phyloP scores from a whole-genome alignment of 352 stramenopile species.

The Globisporangium cylindrosporum region DNA sequence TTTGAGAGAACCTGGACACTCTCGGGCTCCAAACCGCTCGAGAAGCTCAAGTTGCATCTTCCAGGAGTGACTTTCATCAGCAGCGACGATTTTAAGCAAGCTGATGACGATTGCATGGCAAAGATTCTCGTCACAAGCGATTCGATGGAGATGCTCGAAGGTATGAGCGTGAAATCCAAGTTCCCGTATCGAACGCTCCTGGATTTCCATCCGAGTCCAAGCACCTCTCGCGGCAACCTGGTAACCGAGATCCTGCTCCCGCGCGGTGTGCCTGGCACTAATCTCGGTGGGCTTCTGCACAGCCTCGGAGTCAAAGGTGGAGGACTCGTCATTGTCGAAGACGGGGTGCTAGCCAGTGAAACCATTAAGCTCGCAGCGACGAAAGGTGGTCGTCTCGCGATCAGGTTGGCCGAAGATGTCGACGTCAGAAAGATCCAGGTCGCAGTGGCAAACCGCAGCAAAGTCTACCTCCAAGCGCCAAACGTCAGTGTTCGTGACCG shows the following conservation, averaged over 20 bases:
- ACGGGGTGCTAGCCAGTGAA: not conserved
- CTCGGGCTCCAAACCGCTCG: slow-evolving; percentile 1
- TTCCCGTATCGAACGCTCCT: slow-evolving; percentile 1
- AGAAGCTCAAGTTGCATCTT: not conserved
- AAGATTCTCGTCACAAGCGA: slow-evolving; percentile 4
- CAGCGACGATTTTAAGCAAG: not conserved
- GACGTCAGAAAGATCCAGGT: not conserved
- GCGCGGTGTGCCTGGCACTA: not conserved
- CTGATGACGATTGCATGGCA: not conserved
- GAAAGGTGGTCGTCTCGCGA: not conserved
- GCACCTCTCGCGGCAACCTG: not conserved
- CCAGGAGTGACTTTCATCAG: slow-evolving; percentile 1
- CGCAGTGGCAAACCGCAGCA: not conserved
- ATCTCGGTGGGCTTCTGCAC: not conserved
- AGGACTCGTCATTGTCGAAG: not conserved
- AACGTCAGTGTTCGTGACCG: not conserved
- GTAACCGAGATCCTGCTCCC: slow-evolving; percentile 3
- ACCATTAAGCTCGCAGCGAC: not conserved
- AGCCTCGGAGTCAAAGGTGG: not conserved
- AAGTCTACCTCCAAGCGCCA: slow-evolving; percentile 1
- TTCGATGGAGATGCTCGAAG: not conserved
- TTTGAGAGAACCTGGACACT: slow-evolving; percentile 4
- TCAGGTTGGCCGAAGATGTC: not conserved
- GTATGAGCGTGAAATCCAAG: not conserved
- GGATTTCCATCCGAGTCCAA: not conserved